These are phyloP conservation scores for Lactarius sp. DNA, from an alignment of 768 basidiomycete species.

Conservation along the genomic window DNA sequence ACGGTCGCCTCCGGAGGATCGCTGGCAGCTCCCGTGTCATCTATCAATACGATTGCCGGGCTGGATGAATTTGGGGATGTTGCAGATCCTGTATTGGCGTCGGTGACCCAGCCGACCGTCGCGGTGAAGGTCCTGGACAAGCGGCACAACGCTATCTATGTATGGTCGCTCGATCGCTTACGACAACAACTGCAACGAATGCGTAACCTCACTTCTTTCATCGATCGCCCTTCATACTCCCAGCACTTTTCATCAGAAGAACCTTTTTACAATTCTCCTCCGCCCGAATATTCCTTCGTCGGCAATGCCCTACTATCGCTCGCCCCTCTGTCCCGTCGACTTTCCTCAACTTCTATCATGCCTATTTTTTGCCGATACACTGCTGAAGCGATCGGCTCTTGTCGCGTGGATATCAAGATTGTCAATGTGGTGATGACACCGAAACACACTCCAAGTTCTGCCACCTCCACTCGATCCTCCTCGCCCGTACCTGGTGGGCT, in stretches of 20 bases:
- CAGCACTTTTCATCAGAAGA: constrained; percentile 92
- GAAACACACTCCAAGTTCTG: constrained; percentile 56
- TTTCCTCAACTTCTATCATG: constrained; percentile 68
- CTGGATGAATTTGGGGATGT: constrained; percentile 92
- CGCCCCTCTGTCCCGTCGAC: constrained; percentile 68
- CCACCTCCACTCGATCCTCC: constrained; percentile 64
- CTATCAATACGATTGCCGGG: constrained; percentile 80
- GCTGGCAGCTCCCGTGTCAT: constrained; percentile 72
- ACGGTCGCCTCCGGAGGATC: constrained; percentile 81
- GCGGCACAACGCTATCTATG: constrained; percentile 78
- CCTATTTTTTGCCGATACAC: constrained; percentile 95
- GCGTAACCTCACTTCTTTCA: constrained; percentile 87
- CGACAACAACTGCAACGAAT: constrained; percentile 87
- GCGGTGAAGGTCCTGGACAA: constrained; percentile 90
- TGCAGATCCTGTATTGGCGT: constrained; percentile 72
- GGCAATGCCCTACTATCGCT: constrained; percentile 83
- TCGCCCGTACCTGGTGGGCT: constrained; percentile 67
- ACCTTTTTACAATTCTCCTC: constrained; percentile 85
- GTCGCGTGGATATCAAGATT: constrained; percentile 80
- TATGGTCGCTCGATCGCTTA: constrained; percentile 88
- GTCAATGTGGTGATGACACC: constrained; percentile 62
- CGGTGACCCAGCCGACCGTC: constrained; percentile 73
- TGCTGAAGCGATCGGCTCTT: constrained; percentile 92
- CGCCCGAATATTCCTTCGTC: constrained; percentile 88
- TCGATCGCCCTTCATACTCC: constrained; percentile 88